Base-by-base conservation (phyloP, 495 filamentous ascomycete species). In the Pseudotulostoma volvatum region DNA sequence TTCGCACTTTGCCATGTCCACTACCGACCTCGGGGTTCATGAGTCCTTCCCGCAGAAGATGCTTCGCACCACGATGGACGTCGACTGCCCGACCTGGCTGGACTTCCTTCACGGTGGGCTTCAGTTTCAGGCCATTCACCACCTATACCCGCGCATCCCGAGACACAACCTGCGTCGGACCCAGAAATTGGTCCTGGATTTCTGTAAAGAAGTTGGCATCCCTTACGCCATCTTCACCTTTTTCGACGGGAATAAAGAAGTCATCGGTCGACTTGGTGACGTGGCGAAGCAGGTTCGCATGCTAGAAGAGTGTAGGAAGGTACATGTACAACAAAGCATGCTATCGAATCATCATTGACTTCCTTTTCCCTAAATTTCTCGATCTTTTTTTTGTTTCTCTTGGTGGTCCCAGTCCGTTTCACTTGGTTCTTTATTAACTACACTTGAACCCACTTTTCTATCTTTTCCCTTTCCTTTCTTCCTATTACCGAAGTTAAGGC, bases 61-160 rank as follows among this genome's bases (percentile, higher is more conserved):
- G 90, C 69, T 97, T 36, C 73, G 90, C 40, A 97, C 90, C 8
- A 95, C 90, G 5, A 95, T 95, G 90, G 90, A 97, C 43, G 80
- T 97, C 13, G 88, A 94, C 53, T 97, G 90, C 53, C 84, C 90
- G 1, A 64, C 75, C 19, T 97, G 90, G 90, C 67, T 97, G 13
- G 90, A 97, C 51, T 97, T 92, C 55, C 74, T 97, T 56, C 90
- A 97, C 50, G 90, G 90, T 13, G 90, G 90, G 25, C 62, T 97
- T 51, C 90, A 97, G 56, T 96, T 95, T 55, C 90, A 97, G 56
- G 90, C 81, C 20, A 81, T 97, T 40, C 90, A 97, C 46, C 90
- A 97, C 55, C 66, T 97, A 13, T 97, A 76, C 51, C 90, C 90
- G 9, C 73, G 90, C n/a, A 83, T 97, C 44, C 90, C 90, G 30